A percentile compares a stretch with the other conserved stretches of the same genome.
phyloP scores from a whole-genome alignment of 805 yeast genomes.

The Ogataea thermomethanolica region DNA sequence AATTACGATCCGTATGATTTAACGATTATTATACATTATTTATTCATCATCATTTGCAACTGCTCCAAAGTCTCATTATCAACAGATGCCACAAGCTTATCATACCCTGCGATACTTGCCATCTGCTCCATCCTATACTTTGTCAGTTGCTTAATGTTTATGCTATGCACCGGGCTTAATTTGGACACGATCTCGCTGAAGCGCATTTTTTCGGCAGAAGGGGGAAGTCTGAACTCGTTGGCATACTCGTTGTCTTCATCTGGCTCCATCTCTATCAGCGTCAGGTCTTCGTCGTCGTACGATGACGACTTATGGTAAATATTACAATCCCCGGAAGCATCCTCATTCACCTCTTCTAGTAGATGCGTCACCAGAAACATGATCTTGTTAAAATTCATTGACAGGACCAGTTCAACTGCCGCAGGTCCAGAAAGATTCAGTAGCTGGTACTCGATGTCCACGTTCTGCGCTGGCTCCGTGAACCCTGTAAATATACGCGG shows the following conservation, averaged over 20 bases:
- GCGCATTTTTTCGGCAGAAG: constrained; percentile 42
- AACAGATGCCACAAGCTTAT: constrained; percentile 32
- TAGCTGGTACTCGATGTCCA: constrained; percentile 26
- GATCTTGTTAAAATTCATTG: constrained; percentile 26
- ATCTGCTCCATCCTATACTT: constrained; percentile 30
- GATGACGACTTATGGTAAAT: constrained; percentile 44
- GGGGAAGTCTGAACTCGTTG: constrained; percentile 25
- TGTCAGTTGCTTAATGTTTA: constrained; percentile 46
- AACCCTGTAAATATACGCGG: constrained; percentile 12
- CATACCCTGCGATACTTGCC: constrained; percentile 34
- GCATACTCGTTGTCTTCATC: constrained; percentile 28
- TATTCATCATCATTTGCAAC: constrained; percentile 25
- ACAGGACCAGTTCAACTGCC: constrained; percentile 25
- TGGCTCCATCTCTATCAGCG: constrained; percentile 21
- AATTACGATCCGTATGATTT: not conserved
- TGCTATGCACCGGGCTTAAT: constrained; percentile 52
- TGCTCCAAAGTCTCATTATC: constrained; percentile 32
- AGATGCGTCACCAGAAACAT: constrained; percentile 35
- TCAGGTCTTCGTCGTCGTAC: constrained; percentile 35
- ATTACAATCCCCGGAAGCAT: constrained; percentile 50
- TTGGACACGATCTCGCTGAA: constrained; percentile 35
- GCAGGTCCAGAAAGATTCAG: constrained; percentile 20
- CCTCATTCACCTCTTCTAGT: constrained; percentile 74
- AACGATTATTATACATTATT: constrained; percentile 5
- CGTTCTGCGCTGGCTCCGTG: constrained; percentile 15